Evolutionary conservation across 768 basidiomycete species (phyloP), one percentile per base, ranked within the genome.

Genomic region (Aureoboletus auriporus): DNA sequence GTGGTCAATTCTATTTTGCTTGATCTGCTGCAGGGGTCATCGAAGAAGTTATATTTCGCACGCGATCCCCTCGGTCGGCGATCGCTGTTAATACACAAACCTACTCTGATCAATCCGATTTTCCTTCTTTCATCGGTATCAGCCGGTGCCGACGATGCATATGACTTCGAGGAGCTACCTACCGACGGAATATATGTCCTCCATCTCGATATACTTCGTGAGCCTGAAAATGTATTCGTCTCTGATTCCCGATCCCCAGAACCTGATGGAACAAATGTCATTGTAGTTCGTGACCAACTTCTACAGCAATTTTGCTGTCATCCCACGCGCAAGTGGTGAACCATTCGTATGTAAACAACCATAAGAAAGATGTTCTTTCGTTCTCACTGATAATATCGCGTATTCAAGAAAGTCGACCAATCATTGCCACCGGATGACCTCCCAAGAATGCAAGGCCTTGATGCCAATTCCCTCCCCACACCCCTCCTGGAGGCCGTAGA

Each of bases 61-160:
- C 76, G 90, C 45, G 92, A 95, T 65, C 89, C 90, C 4, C 76
- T 93, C 3, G 92, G 92, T 7, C 78, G 92, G 33, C 78, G 93
- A 40, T 93, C 92, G n/a, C 74, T 95, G 7, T 70, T 95, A 7
- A 70, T 89, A 29, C 86, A 86, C 49, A 71, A 66, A 49, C 85
- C 86, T 27, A 75, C 75, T 12, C 34, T 52, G 1, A 42, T 46
- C 14, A 67, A 67, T 5, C 82, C 85, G 0, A 75, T 75, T 51
- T 71, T 91, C 37, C 60, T 88, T 29, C 67, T 93, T 26, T 64
- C 82, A 8, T 92, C 89, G 1, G 82, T 82, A 4, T 84, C 86
- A 5, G 63, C 70, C 17, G 84, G 84, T 6, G 33, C 55, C 9
- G 62, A 75, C 47, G 52, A 70, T 20, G 59, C 56, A n/a, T 80